A percentile compares a stretch with the other conserved stretches of the same genome.
Evolutionary conservation across 129 eudicot species (phyloP).

Genomic region (Flaveria ramosissima): DNA sequence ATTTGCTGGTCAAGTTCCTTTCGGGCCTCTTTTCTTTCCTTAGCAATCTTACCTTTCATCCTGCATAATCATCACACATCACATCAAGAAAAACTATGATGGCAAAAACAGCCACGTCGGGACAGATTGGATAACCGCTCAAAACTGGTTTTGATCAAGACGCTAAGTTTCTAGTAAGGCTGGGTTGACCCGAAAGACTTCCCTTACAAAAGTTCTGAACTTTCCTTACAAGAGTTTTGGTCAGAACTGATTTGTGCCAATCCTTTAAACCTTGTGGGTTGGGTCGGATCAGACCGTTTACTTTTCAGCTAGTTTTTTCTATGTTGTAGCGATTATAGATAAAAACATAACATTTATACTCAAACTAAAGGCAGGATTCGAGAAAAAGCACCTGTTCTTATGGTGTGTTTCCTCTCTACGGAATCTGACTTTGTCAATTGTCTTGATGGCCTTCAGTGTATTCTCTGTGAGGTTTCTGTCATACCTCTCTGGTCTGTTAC

Average conservation of each 20-base stretch:
- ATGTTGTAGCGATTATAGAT: not conserved
- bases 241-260: not conserved
- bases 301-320: not conserved
- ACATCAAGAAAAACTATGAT: not conserved
- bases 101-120: not conserved
- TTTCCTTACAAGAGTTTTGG: not conserved
- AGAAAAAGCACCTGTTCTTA: slow-evolving; percentile 45
- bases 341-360: not conserved
- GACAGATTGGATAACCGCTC: not conserved
- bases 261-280: too few relatives aligned
- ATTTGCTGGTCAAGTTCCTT: slow-evolving; percentile 65
- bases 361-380: not conserved
- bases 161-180: not conserved
- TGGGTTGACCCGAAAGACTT: not conserved
- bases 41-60: slow-evolving; percentile 48
- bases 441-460: slow-evolving; percentile 75
- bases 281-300: not conserved
- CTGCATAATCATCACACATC: slow-evolving; percentile 30
- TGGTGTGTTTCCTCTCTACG: slow-evolving; percentile 52
- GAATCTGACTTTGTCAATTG: slow-evolving; percentile 58
- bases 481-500: slow-evolving; percentile 96
- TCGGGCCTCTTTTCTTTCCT: slow-evolving; percentile 44
- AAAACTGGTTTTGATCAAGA: not conserved
- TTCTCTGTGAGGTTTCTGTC: slow-evolving; percentile 74
- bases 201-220: not conserved